Percentiles rank a stretch among this genome's conserved stretches.
Conservation (phyloP, 1,284 basidiomycete species). For the Trichosporon faecale region DNA sequence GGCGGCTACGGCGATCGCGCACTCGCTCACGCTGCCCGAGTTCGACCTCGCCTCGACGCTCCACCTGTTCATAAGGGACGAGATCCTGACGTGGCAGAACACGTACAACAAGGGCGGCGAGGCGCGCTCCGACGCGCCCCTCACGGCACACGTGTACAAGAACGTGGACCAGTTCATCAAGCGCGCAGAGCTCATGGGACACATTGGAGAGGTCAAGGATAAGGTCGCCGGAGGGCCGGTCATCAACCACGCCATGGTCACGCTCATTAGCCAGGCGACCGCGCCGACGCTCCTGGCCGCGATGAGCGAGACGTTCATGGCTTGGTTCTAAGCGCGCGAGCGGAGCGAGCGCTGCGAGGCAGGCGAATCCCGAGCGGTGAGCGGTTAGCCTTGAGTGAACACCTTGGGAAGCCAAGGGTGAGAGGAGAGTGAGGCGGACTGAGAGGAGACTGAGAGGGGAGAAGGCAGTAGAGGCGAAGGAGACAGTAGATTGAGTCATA, state of each 20-base stretch:
- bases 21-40: constrained; percentile 87
- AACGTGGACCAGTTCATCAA: constrained; percentile 75
- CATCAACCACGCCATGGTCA: constrained; percentile 77
- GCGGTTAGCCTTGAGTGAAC: no score
- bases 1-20: constrained; percentile 84
- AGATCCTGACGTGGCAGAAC: constrained; percentile 55
- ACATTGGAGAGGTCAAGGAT: constrained; percentile 62
- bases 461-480: neutral
- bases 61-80: constrained; percentile 75
- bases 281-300: constrained; percentile 55
- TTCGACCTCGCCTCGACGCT: constrained; percentile 58
- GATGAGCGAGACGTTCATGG: constrained; percentile 67
- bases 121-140: constrained; percentile 57
- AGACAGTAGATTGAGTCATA: neutral
- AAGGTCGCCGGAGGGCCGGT: constrained; percentile 60
- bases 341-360: no score
- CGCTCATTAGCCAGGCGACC: constrained; percentile 67
- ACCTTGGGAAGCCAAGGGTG: no score
- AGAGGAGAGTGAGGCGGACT: neutral
- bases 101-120: constrained; percentile 48
- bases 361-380: no score
- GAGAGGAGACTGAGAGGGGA: neutral
- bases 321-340: constrained; percentile 73
- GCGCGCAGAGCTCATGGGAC: constrained; percentile 46
- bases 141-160: constrained; percentile 66